Conservation (phyloP, 2,329 filamentous ascomycete genomes). For the Fusarium caatingaense region DNA sequence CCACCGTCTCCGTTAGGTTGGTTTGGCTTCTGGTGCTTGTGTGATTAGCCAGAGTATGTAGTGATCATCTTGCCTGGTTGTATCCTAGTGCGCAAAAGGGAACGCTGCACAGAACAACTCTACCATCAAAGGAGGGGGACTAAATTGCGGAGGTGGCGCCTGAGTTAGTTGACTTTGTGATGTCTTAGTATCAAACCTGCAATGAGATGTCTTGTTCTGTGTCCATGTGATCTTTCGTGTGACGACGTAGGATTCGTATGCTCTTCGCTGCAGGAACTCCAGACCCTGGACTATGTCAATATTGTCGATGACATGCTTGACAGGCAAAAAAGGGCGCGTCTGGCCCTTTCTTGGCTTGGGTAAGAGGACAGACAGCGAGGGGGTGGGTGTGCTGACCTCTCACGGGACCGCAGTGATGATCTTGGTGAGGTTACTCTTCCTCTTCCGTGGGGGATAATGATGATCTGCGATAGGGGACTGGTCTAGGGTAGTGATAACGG, state of each 20-base stretch:
- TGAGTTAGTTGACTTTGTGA: conserved; percentile 18
- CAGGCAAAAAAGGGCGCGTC: conserved; percentile 27
- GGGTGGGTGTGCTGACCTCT: conserved; percentile 36
- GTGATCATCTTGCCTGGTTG: conserved; percentile 11
- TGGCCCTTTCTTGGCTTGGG: conserved; percentile 7
- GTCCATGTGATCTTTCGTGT: conserved; percentile 35
- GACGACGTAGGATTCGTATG: conserved; percentile 24
- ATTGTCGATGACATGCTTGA: conserved; percentile 28
- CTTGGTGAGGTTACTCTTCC: conserved; percentile 3
- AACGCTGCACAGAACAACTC: conserved; percentile 32
- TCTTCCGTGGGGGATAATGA: conserved; percentile 20
- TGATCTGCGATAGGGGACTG: conserved; percentile 4
- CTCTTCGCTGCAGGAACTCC: conserved; percentile 35
- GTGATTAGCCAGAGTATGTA: conserved; percentile 12
- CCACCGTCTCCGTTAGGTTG: conserved; percentile 12
- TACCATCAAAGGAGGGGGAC: neutral
- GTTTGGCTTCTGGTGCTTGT: conserved; percentile 6
- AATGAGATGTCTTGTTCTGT: conserved; percentile 20
- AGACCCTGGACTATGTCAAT: conserved; percentile 26
- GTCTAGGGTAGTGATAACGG: conserved; percentile 32
- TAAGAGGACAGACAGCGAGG: neutral
- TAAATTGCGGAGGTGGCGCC: conserved; percentile 38
- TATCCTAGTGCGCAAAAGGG: conserved; percentile 27
- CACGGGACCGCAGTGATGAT: conserved; percentile 37
- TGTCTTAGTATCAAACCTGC: neutral